Evolutionary conservation across 2,329 filamentous ascomycete species (phyloP), one percentile per base, ranked within the genome.

Genomic region (Seiridium unicorne): DNA sequence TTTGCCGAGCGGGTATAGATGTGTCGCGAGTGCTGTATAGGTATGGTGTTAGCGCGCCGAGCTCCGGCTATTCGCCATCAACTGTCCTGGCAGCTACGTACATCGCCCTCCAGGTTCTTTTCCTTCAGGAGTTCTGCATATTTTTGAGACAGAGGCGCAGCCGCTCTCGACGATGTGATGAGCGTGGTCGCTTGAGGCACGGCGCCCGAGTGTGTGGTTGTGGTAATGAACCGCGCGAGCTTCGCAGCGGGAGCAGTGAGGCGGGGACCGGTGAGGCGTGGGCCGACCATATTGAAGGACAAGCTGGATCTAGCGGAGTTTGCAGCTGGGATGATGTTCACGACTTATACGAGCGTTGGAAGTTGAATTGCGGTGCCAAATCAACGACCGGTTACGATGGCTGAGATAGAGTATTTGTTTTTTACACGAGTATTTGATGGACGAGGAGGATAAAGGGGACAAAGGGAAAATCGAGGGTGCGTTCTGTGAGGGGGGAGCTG

Each of bases 121-220:
- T 73, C 71, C 65, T 69, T 71, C 47, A 73, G 71, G 26, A 73
- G 71, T 26, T 73, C 72, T 55, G 71, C 71, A 69, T 73, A 73
- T 66, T 73, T 73, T 59, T 68, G 69, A 31, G 69, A 70, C 18
- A 73, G 60, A 48, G 71, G 67, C 42, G 70, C 68, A 3, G 66
- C 46, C 36, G 62, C 64, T 58, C 66, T 72, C 26, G 70, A 70
- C 57, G 65, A 64, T 48, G 68, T 68, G 56, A 72, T 62, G 51
- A 70, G 62, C 3, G 70, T 70, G 31, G 66, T 61, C 9, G 67
- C 62, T 56, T 69, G 64, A 38, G 65, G 63, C 8, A 66, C 63
- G n/a, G 66, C 60, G 18, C 61, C 58, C 13, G 67, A 51, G 11
- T 56, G 31, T 56, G 69, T 56, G 44, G 67, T 67, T 60, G 69